Evolutionary conservation across 2,329 filamentous ascomycete species (phyloP).

Genomic region (Aspergillus chevalieri): DNA sequence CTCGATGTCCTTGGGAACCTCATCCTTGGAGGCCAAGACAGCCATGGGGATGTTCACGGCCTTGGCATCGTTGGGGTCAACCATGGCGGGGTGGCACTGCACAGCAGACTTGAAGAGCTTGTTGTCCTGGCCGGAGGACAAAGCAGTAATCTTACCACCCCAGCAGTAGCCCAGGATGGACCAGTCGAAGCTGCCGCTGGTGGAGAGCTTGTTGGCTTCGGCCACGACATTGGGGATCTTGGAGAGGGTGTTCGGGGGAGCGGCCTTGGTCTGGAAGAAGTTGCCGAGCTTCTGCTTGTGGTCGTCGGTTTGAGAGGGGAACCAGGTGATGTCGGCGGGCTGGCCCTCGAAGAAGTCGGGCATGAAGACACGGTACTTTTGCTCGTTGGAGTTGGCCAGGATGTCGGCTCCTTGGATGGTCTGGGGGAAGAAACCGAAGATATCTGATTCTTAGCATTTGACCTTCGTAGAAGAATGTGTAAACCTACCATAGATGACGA

Average conservation of each 20-base stretch:
- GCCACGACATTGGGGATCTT: conserved; percentile 51
- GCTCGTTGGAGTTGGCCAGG: conserved; percentile 52
- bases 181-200: conserved; percentile 46
- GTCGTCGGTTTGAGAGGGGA: conserved; percentile 55
- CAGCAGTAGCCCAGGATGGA: conserved; percentile 58
- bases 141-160: conserved; percentile 53
- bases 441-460: conserved; percentile 39
- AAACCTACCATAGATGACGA: conserved; percentile 47
- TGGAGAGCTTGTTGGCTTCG: conserved; percentile 46
- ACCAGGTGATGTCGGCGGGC: conserved; percentile 58
- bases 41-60: conserved; percentile 52
- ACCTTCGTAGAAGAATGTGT: background rate
- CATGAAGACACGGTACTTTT: conserved; percentile 78
- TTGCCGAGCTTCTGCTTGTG: conserved; percentile 55
- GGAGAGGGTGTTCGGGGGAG: conserved; percentile 52
- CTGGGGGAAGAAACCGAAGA: conserved; percentile 60
- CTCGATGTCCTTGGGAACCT: conserved; percentile 45
- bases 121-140: conserved; percentile 47
- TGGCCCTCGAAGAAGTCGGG: conserved; percentile 84
- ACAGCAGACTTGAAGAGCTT: conserved; percentile 52
- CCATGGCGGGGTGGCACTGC: conserved; percentile 55
- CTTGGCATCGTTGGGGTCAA: conserved; percentile 53
- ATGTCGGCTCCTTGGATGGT: conserved; percentile 60
- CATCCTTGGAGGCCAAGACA: conserved; percentile 53
- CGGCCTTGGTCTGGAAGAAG: conserved; percentile 53